Percentiles rank a stretch among this genome's conserved stretches.
Conservation (phyloP, 495 filamentous ascomycete genomes). For the Penicillium daleae region DNA sequence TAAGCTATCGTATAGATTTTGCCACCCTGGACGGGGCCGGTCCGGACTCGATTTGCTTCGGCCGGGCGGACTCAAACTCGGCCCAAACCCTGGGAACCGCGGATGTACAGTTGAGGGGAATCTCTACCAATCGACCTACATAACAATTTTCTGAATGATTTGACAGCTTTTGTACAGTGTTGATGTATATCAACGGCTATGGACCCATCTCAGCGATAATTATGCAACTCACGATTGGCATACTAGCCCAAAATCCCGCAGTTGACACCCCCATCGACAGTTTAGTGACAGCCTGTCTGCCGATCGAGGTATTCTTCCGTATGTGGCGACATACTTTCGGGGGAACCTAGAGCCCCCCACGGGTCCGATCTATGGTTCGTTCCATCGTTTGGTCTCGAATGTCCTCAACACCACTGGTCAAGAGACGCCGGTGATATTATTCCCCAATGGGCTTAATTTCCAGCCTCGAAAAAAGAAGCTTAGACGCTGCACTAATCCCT, state of each 20-base stretch:
- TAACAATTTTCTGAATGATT: not conserved
- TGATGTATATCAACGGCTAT: not conserved
- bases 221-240: not conserved
- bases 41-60: not conserved
- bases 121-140: not conserved
- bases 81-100: not conserved
- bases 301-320: not conserved
- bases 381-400: not conserved
- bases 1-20: slow-evolving; percentile 7
- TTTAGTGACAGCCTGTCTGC: not conserved
- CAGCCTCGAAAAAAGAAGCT: not conserved
- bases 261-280: not conserved
- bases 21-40: slow-evolving; percentile 7
- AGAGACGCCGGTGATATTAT: slow-evolving; percentile 2
- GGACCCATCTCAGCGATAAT: not conserved
- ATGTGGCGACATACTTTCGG: not conserved
- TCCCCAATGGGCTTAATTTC: slow-evolving; percentile 3
- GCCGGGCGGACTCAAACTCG: slow-evolving; percentile 9
- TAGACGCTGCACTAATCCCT: not conserved
- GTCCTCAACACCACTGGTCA: not conserved
- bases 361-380: slow-evolving; percentile 2
- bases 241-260: not conserved
- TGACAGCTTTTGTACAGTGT: not conserved
- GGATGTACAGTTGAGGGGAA: not conserved
- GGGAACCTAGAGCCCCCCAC: not conserved